A percentile compares a stretch with the other conserved stretches of the same genome.
Evolutionary conservation across 2,329 filamentous ascomycete species (phyloP).

Genomic region (Coniochaeta ligniaria): DNA sequence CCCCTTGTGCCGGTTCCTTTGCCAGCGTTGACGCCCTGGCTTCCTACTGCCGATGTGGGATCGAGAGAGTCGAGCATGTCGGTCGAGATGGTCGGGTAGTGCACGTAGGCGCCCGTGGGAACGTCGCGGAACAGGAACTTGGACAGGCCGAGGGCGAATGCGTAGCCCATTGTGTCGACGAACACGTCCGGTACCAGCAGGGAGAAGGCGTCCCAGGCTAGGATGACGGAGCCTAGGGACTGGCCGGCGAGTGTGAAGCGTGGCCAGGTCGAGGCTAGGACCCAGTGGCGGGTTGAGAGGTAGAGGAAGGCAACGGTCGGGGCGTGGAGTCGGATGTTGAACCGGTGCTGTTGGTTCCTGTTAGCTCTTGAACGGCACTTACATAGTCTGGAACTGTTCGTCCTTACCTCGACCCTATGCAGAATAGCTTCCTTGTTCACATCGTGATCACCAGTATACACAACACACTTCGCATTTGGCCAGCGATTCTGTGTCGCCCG

Average conservation of each 20-base stretch:
- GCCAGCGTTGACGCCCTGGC: slow-evolving; percentile 75
- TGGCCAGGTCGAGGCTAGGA: slow-evolving; percentile 82
- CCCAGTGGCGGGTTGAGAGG: slow-evolving; percentile 78
- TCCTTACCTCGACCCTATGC: slow-evolving; percentile 59
- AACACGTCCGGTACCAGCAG: slow-evolving; percentile 89
- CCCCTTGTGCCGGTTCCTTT: slow-evolving; percentile 68
- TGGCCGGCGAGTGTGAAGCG: slow-evolving; percentile 92
- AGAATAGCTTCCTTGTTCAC: slow-evolving; percentile 76
- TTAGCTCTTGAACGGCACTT: not conserved
- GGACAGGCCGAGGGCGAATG: slow-evolving; percentile 77
- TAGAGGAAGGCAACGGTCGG: slow-evolving; percentile 85
- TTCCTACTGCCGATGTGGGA: slow-evolving; percentile 47
- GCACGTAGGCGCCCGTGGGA: slow-evolving; percentile 88
- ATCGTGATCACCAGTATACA: slow-evolving; percentile 94
- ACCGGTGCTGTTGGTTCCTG: slow-evolving; percentile 57
- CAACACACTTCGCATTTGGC: slow-evolving; percentile 81
- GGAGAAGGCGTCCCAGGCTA: slow-evolving; percentile 90
- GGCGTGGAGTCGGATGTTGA: slow-evolving; percentile 84
- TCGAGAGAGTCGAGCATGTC: slow-evolving; percentile 89
- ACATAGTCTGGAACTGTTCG: not conserved
- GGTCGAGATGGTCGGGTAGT: slow-evolving; percentile 96
- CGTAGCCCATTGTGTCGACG: slow-evolving; percentile 97
- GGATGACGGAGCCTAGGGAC: slow-evolving; percentile 76
- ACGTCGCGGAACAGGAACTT: slow-evolving; percentile 75
- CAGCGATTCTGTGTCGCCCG: slow-evolving; percentile 82